Percentiles rank a stretch among this genome's conserved stretches.
These are phyloP conservation scores for Limnomonas spitsbergensis DNA, from an alignment of 139 green algal genomes.

Conservation along the genomic window DNA sequence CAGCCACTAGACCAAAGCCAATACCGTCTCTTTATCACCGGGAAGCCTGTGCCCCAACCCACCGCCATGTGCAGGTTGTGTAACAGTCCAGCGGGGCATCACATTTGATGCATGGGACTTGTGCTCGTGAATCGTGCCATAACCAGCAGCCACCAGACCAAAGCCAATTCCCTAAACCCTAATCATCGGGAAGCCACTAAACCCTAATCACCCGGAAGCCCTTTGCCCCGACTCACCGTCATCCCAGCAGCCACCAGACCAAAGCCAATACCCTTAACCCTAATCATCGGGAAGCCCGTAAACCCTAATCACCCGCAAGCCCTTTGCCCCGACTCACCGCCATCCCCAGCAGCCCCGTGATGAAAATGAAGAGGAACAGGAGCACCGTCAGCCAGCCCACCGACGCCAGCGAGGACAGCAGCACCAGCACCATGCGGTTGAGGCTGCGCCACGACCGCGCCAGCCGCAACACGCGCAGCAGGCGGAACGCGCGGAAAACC, in stretches of 20 bases:
- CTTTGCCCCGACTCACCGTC: too few species aligned
- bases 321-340: neutral
- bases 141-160: too few species aligned
- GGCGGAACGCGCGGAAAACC: slow-evolving; percentile 1
- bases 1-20: too few species aligned
- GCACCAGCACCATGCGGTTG: slow-evolving; percentile 11
- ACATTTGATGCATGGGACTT: too few species aligned
- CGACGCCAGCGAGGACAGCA: neutral
- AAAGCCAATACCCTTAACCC: neutral
- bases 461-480: slow-evolving; percentile 10
- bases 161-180: neutral
- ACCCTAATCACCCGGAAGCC: neutral
- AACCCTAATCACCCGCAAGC: neutral
- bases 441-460: slow-evolving; percentile 24
- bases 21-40: too few species aligned
- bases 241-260: too few species aligned
- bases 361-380: slow-evolving; percentile 34
- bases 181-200: neutral
- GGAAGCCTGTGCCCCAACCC: too few species aligned
- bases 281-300: neutral
- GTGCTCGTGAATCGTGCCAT: too few species aligned
- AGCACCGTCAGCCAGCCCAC: slow-evolving; percentile 19
- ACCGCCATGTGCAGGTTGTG: too few species aligned
- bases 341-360: slow-evolving; percentile 29
- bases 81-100: too few species aligned